Percentiles rank a stretch among this genome's conserved stretches.
Conservation (phyloP, 345 rosid genomes). For the Excoecaria agallocha region DNA sequence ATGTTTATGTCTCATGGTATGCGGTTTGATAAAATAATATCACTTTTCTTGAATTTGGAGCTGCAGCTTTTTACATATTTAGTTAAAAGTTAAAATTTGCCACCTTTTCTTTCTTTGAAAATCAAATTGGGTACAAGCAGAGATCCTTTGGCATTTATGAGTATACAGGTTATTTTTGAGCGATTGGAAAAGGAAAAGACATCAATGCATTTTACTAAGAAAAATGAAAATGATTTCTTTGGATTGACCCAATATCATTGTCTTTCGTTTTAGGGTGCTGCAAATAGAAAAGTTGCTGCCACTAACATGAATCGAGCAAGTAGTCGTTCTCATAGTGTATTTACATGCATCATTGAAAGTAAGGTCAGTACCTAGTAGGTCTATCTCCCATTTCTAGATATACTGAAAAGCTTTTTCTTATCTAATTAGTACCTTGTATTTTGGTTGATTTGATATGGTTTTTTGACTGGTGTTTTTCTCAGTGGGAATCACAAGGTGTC, state of each 20-base stretch:
- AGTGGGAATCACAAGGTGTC: slow-evolving; percentile 99
- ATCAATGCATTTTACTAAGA: background rate
- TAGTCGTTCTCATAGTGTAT: slow-evolving; percentile 98
- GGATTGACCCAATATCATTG: background rate
- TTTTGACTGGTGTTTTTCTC: slow-evolving; percentile 20
- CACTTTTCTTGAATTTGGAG: background rate
- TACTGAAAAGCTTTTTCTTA: background rate
- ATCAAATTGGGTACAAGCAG: background rate
- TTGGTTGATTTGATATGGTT: slow-evolving; percentile 2
- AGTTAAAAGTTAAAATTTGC: background rate
- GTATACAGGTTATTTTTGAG: background rate
- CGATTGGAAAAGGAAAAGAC: background rate
- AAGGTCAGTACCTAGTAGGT: slow-evolving; percentile 54
- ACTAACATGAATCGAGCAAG: slow-evolving; percentile 98
- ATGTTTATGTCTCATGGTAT: background rate
- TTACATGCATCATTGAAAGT: slow-evolving; percentile 92
- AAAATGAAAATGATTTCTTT: background rate
- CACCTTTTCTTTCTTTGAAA: background rate
- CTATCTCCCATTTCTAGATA: background rate
- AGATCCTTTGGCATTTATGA: background rate
- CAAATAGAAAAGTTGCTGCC: slow-evolving; percentile 96
- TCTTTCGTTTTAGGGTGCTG: slow-evolving; percentile 67
- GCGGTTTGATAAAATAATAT: background rate
- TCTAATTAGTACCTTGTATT: background rate
- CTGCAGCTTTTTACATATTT: background rate